A percentile compares a stretch with the other conserved stretches of the same genome.
Evolutionary conservation across 2,329 filamentous ascomycete species (phyloP).

Genomic region (Colletotrichum graminicola): DNA sequence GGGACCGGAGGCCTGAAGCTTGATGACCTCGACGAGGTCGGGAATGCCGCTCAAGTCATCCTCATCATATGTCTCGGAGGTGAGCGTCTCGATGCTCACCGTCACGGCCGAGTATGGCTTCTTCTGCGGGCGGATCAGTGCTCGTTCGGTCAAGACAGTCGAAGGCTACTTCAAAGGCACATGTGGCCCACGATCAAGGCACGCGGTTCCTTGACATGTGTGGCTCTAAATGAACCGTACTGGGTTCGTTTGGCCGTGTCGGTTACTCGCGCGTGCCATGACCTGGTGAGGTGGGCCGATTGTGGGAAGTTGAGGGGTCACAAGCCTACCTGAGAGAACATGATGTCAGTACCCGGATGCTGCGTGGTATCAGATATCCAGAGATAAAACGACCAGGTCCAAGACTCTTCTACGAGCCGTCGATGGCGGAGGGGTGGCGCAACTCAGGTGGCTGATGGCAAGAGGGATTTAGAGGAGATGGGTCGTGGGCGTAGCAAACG

Average conservation of each 20-base stretch:
- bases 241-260: constrained; percentile 3
- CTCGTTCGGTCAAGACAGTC: neutral
- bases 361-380: neutral
- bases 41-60: constrained; percentile 93
- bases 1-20: constrained; percentile 87
- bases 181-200: neutral
- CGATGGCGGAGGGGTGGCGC: neutral
- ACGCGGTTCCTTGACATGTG: neutral
- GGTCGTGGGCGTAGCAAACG: constrained; percentile 1
- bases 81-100: constrained; percentile 90
- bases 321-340: constrained; percentile 37
- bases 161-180: neutral
- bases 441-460: constrained; percentile 19
- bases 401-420: no score
- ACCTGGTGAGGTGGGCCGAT: neutral
- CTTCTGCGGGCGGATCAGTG: constrained; percentile 49
- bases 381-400: neutral
- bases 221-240: neutral
- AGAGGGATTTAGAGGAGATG: constrained; percentile 25
- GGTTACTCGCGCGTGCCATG: constrained; percentile 5
- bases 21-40: constrained; percentile 93
- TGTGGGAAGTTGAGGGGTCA: constrained; percentile 7
- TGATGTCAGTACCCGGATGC: neutral
- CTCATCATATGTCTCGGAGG: constrained; percentile 88
- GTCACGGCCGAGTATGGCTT: constrained; percentile 95